A percentile compares a stretch with the other conserved stretches of the same genome.
Evolutionary conservation across 345 rosid species (phyloP).

Genomic region (Zanthoxylum bungeanum): DNA sequence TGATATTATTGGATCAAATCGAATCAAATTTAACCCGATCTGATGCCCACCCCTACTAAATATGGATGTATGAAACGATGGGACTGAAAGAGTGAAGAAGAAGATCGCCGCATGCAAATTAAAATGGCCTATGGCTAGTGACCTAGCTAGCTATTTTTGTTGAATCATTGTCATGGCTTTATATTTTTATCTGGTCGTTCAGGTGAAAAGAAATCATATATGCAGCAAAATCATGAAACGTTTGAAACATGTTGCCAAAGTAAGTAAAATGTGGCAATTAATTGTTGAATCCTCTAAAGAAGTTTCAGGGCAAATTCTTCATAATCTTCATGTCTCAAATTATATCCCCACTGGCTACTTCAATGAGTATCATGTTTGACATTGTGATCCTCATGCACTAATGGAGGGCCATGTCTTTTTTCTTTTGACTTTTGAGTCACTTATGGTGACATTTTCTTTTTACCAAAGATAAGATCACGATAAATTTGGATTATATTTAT

Average conservation of each 20-base stretch:
- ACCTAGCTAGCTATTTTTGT: conserved; percentile 12
- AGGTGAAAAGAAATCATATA: background rate
- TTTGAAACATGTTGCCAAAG: conserved; percentile 22
- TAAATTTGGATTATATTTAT: too few species aligned
- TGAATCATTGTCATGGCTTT: conserved; percentile 11
- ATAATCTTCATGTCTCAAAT: conserved; percentile 4
- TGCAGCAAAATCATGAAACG: conserved; percentile 28
- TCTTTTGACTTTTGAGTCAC: background rate
- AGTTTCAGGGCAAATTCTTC: background rate
- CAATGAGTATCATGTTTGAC: background rate
- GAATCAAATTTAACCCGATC: too few species aligned
- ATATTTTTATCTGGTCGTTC: background rate
- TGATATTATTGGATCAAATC: too few species aligned
- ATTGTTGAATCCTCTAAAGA: conserved; percentile 2
- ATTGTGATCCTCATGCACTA: background rate
- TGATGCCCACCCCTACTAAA: too few species aligned
- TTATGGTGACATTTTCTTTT: background rate
- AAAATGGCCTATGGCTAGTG: background rate
- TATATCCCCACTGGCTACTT: background rate
- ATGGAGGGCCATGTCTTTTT: background rate
- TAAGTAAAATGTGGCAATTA: conserved; percentile 17
- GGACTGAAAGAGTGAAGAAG: background rate
- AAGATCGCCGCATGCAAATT: background rate
- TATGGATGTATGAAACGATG: conserved; percentile 10
- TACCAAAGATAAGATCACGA: background rate